Evolutionary conservation across 2,329 filamentous ascomycete species (phyloP), one percentile per base, ranked within the genome.

Genomic region (Exutisphaerella laricina): DNA sequence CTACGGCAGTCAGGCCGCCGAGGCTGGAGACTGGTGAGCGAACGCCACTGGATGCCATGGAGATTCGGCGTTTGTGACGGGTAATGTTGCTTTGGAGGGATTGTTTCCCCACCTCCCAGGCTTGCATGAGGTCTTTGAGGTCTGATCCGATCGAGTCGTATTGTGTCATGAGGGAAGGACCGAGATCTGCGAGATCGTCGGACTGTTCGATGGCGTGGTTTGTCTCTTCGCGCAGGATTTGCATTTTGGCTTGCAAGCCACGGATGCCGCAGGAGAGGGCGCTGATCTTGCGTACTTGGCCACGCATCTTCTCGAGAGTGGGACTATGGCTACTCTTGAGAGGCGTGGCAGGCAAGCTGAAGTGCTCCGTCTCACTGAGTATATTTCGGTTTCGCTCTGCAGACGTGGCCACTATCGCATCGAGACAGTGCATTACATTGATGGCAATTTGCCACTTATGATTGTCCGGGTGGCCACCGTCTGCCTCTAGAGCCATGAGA

Each of bases 131-230:
- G 32, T 65, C 67, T 61, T 84, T 84, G 32, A 98, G 74, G 59
- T 98, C 92, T 18, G 82, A 74, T 2, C 92, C 92, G 50, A 98
- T 94, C 4, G 88, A 90, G 43, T 98, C 92, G 64, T 97, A 98
- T 59, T 97, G 92, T 16, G 81, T 70, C 74, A 95, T 82, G 28
- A 97, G 74, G 49, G 80, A 82, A 1, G 82, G 77, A 0, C 85
- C 87, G 12, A 95, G 75, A 53, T 94, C 85, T 14, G 60, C 60
- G 12, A 63, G 53, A 30, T 64, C 62, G 13, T 71, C 69, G 1
- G 85, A 80, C 55, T 84, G 80, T 57, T 94, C 85, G 20, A 95
- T 67, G 31, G 80, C 80, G 47, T 79, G 79, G 59, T 86, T 87
- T 0, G 88, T 94, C 64, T 96, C 88, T 63, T 98, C 92, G 37